A percentile compares a stretch with the other conserved stretches of the same genome.
phyloP scores from a whole-genome alignment of 2,329 filamentous ascomycete species.

The Paracorniculantispora psalliotae region DNA sequence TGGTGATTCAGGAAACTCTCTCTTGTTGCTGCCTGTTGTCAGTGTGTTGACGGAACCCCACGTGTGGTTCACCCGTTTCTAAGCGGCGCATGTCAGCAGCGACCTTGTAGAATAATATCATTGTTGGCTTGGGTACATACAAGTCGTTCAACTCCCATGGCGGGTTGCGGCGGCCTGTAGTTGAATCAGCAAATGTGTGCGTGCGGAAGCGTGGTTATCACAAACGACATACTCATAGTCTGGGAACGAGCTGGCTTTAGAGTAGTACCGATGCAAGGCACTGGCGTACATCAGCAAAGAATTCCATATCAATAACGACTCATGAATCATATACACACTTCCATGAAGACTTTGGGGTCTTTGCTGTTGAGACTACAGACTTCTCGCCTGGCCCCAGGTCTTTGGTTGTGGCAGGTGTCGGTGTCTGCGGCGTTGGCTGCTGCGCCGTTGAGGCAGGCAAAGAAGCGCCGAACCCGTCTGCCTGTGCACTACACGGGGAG shows the following conservation, averaged over 20 bases:
- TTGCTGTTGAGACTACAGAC: neutral
- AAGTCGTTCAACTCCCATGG: slow-evolving; percentile 5
- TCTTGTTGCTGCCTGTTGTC: neutral
- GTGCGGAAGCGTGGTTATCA: slow-evolving; percentile 7
- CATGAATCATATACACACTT: neutral
- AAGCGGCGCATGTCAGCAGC: neutral
- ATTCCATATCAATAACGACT: neutral
- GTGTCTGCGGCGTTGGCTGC: neutral
- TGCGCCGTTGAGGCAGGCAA: neutral
- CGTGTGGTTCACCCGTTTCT: slow-evolving; percentile 22
- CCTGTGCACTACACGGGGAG: neutral
- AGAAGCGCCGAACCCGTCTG: neutral
- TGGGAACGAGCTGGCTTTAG: slow-evolving; percentile 34
- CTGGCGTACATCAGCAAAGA: slow-evolving; percentile 18
- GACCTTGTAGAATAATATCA: neutral
- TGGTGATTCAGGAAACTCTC: neutral
- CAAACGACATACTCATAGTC: slow-evolving; percentile 35
- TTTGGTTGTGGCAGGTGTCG: neutral
- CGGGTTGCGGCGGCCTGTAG: slow-evolving; percentile 14
- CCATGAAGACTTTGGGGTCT: neutral
- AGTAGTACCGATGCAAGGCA: slow-evolving; percentile 31
- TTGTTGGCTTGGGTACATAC: neutral
- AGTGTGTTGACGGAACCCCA: slow-evolving; percentile 21
- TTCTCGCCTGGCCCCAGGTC: neutral
- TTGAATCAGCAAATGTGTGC: slow-evolving; percentile 19